These are phyloP conservation scores for Vachellia collinsii DNA, from an alignment of 306 rosid genomes.

Conservation along the genomic window DNA sequence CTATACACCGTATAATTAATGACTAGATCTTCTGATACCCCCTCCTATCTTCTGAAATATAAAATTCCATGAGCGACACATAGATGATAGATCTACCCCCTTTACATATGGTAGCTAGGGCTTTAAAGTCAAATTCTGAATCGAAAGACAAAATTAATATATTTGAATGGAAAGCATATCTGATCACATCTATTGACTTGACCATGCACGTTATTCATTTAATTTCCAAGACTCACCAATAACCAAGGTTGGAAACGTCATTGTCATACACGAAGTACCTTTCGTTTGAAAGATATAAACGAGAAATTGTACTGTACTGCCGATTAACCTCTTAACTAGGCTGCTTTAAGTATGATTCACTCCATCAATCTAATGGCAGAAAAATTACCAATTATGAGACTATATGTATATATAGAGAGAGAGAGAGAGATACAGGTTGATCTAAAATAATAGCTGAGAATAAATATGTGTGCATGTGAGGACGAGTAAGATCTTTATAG, in stretches of 20 bases:
- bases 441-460: background rate
- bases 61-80: background rate
- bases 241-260: background rate
- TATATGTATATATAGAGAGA: background rate
- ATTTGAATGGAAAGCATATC: no score
- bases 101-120: background rate
- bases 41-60: background rate
- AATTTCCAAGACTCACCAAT: background rate
- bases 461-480: conserved; percentile 1
- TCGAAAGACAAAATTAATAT: background rate
- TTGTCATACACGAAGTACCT: background rate
- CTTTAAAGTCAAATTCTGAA: background rate
- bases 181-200: background rate
- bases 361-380: background rate
- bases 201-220: background rate
- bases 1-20: background rate
- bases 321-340: no score
- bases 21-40: background rate
- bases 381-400: background rate
- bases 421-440: background rate
- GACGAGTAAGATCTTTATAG: background rate
- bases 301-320: background rate
- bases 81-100: background rate
- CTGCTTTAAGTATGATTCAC: no score
- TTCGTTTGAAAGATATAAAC: background rate